phyloP scores from a whole-genome alignment of 495 filamentous ascomycete genomes.

The Eremomyces bilateralis region DNA sequence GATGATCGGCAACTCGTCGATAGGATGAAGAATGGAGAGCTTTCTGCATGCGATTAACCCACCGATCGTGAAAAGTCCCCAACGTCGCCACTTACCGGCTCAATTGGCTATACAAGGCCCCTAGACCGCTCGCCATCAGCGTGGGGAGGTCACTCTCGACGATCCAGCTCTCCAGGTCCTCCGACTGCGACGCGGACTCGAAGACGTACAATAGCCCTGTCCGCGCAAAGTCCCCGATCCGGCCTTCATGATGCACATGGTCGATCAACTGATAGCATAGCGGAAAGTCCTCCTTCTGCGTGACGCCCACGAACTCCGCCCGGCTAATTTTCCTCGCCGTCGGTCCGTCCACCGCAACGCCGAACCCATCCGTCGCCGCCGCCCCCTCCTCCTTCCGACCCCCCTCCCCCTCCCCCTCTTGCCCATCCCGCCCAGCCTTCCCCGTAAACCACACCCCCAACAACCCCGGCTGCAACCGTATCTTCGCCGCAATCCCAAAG shows the following conservation, averaged over 20 bases:
- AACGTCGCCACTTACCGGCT: constrained; percentile 48
- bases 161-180: constrained; percentile 76
- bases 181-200: constrained; percentile 68
- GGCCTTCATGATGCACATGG: constrained; percentile 84
- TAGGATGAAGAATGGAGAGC: constrained; percentile 23
- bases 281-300: constrained; percentile 83
- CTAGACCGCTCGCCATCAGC: constrained; percentile 86
- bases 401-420: constrained; percentile 17
- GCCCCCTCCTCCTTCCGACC: constrained; percentile 17
- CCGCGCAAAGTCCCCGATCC: constrained; percentile 88
- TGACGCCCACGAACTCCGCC: constrained; percentile 56
- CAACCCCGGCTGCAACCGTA: constrained; percentile 66
- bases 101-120: constrained; percentile 88
- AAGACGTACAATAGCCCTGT: constrained; percentile 92
- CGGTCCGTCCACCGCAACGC: too few species aligned
- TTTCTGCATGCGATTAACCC: constrained; percentile 17
- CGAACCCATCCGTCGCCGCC: too few species aligned
- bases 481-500: constrained; percentile 88
- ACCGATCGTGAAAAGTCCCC: too few species aligned
- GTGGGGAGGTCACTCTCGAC: constrained; percentile 93
- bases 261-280: constrained; percentile 88
- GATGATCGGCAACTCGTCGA: constrained; percentile 54
- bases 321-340: constrained; percentile 22
- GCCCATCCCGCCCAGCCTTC: constrained; percentile 17
- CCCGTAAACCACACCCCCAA: constrained; percentile 72